Conservation (phyloP, 495 filamentous ascomycete genomes). For the Penicillium paxilli region DNA sequence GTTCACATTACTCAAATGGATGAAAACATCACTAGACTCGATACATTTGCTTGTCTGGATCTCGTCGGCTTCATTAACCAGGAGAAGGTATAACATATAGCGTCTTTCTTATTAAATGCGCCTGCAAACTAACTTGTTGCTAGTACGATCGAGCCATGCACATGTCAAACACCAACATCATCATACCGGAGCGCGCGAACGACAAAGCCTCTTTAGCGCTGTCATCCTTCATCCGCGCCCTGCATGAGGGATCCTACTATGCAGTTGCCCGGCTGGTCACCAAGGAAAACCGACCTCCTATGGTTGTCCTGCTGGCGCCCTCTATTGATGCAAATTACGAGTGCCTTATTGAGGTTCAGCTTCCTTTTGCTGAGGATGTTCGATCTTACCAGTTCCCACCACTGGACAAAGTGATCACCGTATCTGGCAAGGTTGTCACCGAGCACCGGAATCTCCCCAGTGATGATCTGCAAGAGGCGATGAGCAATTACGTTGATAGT, state of each 20-base stretch:
- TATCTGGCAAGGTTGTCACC: constrained; percentile 80
- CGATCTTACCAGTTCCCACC: constrained; percentile 88
- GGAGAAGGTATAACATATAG: constrained; percentile 57
- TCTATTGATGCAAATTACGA: constrained; percentile 81
- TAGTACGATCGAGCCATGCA: constrained; percentile 85
- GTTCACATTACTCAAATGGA: constrained; percentile 87
- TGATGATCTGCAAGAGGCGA: constrained; percentile 69
- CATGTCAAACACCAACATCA: constrained; percentile 74
- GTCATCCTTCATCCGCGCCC: constrained; percentile 85
- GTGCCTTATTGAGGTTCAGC: constrained; percentile 83
- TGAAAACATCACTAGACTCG: constrained; percentile 74
- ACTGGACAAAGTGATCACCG: constrained; percentile 81
- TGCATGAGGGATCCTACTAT: constrained; percentile 83
- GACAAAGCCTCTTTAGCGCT: constrained; percentile 76
- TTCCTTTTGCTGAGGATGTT: constrained; percentile 94
- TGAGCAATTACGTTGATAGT: constrained; percentile 87
- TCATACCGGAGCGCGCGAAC: constrained; percentile 72
- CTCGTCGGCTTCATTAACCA: constrained; percentile 83
- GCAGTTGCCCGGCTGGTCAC: constrained; percentile 83
- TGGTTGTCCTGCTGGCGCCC: constrained; percentile 79
- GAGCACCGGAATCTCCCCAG: constrained; percentile 86
- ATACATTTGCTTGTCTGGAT: constrained; percentile 71
- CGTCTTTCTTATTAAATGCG: not conserved
- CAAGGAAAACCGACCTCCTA: constrained; percentile 75
- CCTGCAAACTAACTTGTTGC: constrained; percentile 7